Evolutionary conservation across 441 rosid species (phyloP).

Genomic region (Erysimum cheiri): DNA sequence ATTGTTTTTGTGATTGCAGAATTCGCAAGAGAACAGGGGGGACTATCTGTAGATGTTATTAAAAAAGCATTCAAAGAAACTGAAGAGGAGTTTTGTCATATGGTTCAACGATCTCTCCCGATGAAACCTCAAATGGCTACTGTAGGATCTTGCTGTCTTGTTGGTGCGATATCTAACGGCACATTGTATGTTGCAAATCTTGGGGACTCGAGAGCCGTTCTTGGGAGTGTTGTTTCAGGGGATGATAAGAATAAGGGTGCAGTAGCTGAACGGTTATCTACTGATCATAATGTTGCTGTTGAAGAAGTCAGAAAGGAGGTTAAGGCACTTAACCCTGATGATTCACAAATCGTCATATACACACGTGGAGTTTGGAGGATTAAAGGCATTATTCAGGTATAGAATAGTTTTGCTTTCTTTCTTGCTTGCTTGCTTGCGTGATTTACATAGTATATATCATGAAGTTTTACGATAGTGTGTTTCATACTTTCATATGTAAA

Average conservation of each 20-base stretch:
- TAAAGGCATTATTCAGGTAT: slow-evolving; percentile 95
- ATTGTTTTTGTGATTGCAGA: slow-evolving; percentile 47
- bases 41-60: slow-evolving; percentile 73
- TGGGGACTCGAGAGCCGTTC: slow-evolving; percentile 92
- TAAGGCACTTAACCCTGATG: slow-evolving; percentile 89
- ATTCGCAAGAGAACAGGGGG: slow-evolving; percentile 79
- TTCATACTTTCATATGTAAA: background rate
- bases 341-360: slow-evolving; percentile 77
- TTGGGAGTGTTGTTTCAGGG: slow-evolving; percentile 62
- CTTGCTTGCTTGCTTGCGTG: background rate
- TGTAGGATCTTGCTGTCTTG: slow-evolving; percentile 90
- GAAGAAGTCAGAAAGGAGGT: slow-evolving; percentile 94
- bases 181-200: slow-evolving; percentile 83
- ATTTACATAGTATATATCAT: slow-evolving; percentile 6
- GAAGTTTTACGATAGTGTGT: slow-evolving; percentile 19
- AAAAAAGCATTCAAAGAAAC: slow-evolving; percentile 83
- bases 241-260: slow-evolving; percentile 42
- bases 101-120: slow-evolving; percentile 68
- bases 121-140: slow-evolving; percentile 79
- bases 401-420: background rate
- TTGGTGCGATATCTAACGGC: slow-evolving; percentile 78
- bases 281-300: slow-evolving; percentile 89
- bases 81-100: slow-evolving; percentile 76
- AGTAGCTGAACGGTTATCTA: slow-evolving; percentile 81
- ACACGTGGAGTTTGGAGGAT: slow-evolving; percentile 94